Base-by-base conservation (phyloP, 2,329 filamentous ascomycete species). In the Epichloe sylvatica region DNA sequence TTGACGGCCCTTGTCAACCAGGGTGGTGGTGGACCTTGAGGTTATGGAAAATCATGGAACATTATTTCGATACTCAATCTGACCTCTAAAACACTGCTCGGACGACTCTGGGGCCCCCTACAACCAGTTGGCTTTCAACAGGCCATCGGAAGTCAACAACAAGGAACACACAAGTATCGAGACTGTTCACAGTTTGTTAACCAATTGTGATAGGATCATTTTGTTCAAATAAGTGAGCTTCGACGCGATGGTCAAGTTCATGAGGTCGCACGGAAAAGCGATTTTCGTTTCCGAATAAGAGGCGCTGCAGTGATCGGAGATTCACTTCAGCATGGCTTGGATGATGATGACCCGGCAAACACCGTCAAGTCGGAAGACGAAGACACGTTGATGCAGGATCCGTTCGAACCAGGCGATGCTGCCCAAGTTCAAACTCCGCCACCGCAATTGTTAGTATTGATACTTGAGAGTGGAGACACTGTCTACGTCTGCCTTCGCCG, bases 171-270 rank as follows among this genome's bases (percentile, higher is more conserved):
- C 33, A 34, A 40, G 25, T 8, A 5, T 34, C 19, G 25, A 34
- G 6, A 34, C 9, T 19, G 9, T 25, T 6, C 21, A n/a, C 21
- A 15, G 8, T 37, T 30, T 15, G 19, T 45, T 47, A 46, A 41
- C 41, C 41, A 49, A 49, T 54, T 57, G 43, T 59, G 21, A 13
- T 43, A 84, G 81, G 84, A 94, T 56, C 77, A 84, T 54, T 86
- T 80, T 57, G 76, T 98, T 42, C 83, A 91, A 56, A 80, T 97
- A 54, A 84, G 82, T 57, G 84, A 94, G 62, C 76, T 92, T 2
- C 72, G 73, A 5, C 71, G 72, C 42, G 78, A 85, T 60, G 81
- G 82, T 1, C 81, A 84, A 58, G 74, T 95, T 23, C 78, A 82
- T 55, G 80, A 88, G 59, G 72, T 95, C n/a, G 73, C 77, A n/a